Base-by-base conservation (phyloP, 345 rosid species). In the Melastoma malabathricum region DNA sequence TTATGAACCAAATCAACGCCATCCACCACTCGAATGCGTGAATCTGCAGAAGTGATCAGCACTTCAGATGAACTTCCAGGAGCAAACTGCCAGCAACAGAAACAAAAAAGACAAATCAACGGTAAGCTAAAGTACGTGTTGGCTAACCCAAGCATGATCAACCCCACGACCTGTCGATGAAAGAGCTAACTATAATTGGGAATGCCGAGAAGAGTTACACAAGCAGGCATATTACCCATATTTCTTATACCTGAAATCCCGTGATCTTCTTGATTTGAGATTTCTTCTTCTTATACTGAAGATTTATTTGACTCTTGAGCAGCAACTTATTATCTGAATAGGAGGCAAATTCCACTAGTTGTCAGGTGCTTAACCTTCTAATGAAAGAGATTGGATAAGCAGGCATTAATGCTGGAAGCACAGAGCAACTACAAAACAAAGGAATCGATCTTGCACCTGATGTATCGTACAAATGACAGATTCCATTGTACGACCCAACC, bases 401-500 rank as follows among this genome's bases (percentile, higher is more conserved):
- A 49, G 10, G 44, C 17, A 4, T 19, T n/a, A 45, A n/a, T 49
- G 13, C n/a, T n/a, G n/a, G n/a, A n/a, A n/a, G n/a, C n/a, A n/a
- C n/a, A n/a, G n/a, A n/a, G n/a, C n/a, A n/a, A n/a, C n/a, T n/a
- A n/a, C 51, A n/a, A 15, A 46, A 48, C 46, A 48, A n/a, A 57
- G 39, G 44, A 25, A 17, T 57, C 49, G 29, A 48, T 49, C 52
- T 64, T 18, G 48, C 75, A 86, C 96, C 95, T 15, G 75, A 70
- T 60, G 86, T 78, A 53, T 59, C 59, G 71, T 87, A 92, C 52
- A 84, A 57, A 52, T 64, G 77, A 58, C 98, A 92, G 70, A 81
- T 87, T 56, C 98, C 98, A 62, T 87, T 87, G 76, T 82, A 75
- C 49, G 98, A 78, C 51, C 98, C 96, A 72, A 86, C 95, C 48